A percentile compares a stretch with the other conserved stretches of the same genome.
These are phyloP conservation scores for Saturnispora diversa DNA, from an alignment of 805 yeast species.

Conservation along the genomic window DNA sequence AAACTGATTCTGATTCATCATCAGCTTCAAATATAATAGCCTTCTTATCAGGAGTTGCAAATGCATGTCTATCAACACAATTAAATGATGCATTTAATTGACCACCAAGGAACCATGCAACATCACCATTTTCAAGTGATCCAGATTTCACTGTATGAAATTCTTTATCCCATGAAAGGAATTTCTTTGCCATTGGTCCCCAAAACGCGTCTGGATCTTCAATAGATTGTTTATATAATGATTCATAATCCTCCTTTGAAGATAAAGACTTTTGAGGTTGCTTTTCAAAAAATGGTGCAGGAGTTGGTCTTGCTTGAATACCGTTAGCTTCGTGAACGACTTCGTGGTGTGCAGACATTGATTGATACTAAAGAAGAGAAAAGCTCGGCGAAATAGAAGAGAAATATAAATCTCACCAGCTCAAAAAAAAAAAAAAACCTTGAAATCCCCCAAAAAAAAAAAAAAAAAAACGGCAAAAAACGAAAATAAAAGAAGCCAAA, in stretches of 20 bases:
- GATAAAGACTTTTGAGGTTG: conserved; percentile 55
- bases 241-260: conserved; percentile 58
- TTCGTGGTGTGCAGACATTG: conserved; percentile 29
- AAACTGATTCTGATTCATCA: conserved; percentile 65
- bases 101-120: conserved; percentile 93
- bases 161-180: conserved; percentile 72
- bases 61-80: conserved; percentile 93
- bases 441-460: too few species aligned
- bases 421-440: too few species aligned
- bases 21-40: conserved; percentile 93
- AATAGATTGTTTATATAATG: conserved; percentile 66
- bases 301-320: conserved; percentile 42
- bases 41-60: conserved; percentile 73
- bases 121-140: conserved; percentile 63
- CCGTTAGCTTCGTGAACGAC: conserved; percentile 59
- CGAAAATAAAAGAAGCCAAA: too few species aligned
- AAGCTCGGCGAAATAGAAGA: too few species aligned
- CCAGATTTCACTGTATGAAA: conserved; percentile 61
- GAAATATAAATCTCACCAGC: too few species aligned
- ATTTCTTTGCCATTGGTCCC: conserved; percentile 65
- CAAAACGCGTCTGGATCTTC: conserved; percentile 74
- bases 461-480: too few species aligned
- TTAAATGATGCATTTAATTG: conserved; percentile 88
- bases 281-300: conserved; percentile 45
- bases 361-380: too few species aligned